Evolutionary conservation across 169 alveolate genomes (phyloP), one percentile per base, ranked within the genome.

Genomic region (Blepharisma undulans): DNA sequence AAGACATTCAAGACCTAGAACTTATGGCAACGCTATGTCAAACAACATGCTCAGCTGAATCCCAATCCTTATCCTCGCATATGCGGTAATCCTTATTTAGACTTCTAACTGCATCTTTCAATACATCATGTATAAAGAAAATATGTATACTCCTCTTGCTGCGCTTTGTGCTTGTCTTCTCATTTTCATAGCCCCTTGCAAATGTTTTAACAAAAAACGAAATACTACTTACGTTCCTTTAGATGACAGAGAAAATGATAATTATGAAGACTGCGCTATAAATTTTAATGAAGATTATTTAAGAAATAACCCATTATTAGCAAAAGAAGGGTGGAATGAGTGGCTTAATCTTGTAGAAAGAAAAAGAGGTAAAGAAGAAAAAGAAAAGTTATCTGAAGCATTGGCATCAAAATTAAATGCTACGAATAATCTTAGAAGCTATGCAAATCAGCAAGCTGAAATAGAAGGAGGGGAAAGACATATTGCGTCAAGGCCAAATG

Each of bases 41-140:
- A 72, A 82, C 1, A 82, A 82, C 27, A 82, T 82, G 78, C 33
- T 82, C 32, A 82, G 18, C 27, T 82, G 89, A 72, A 82, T 82
- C 22, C 89, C 89, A 22, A 60, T 82, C 6, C 34, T 82, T 6
- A 34, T 48, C 22, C 72, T 82, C 16, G 34, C 27, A 1, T 82
- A 82, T 30, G 86, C 86, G 1, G 86, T 78, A 78, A 78, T 29
- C 29, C 34, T 78, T 14, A 78, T 12, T 78, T 32, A 78, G 86
- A 21, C 29, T 0, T 29, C 71, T 21, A 78, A 78, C 16, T 48
- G 66, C 12, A 48, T 48, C 12, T 48, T 48, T 18, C 66, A 48
- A 48, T 48, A 48, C 12, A 48, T 48, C 66, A 48, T 48, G 66
- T 48, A 5, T 18, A 48, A 48, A 5, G 66, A 48, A 48, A 48